Base-by-base conservation (phyloP, 176 grass and related monocot species). In the Themeda triandra region DNA sequence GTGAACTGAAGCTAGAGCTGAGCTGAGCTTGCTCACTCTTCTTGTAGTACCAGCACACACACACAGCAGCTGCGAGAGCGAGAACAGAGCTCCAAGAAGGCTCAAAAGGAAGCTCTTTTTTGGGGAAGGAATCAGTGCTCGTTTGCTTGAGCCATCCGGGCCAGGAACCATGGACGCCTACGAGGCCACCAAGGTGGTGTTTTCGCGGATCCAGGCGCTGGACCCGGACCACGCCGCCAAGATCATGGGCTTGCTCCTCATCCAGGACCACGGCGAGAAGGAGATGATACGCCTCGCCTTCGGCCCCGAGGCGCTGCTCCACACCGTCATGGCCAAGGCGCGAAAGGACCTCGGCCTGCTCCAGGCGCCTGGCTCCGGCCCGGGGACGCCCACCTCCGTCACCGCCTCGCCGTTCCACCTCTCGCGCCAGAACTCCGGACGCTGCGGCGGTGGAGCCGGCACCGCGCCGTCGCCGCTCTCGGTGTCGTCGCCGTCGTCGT, bases 221-320 rank as follows among this genome's bases (percentile, higher is more conserved):
- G 97, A 96, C 78, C 97, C 97, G 12, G 93, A 99, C 63, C 85
- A 99, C 81, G 97, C 97, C 10, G 89, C 93, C 35, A 96, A 96
- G 87, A 99, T 99, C 86, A 99, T 96, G 97, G 97, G 97, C 5
- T 54, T 96, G 15, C 69, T 96, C 10, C 89, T 99, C 66, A 90
- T 96, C 84, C 93, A 96, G 87, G 96, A 99, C 88, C 93, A 99
- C 71, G 96, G 96, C 49, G 93, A 99, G 78, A 95, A 99, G 85
- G 96, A 99, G 93, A 96, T 99, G 96, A 99, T 99, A 17, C 96
- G 96, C 13, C 82, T 99, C 54, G 96, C 96, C 69, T 96, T 99
- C 42, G 93, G 93, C 54, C 96, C 96, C 1, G 96, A 96, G 87
- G 84, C 91, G 41, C 89, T 96, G 40, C 93, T 99, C 35, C 89